Conservation (phyloP, 139 green algal genomes). For the Picochlorum sp. region DNA sequence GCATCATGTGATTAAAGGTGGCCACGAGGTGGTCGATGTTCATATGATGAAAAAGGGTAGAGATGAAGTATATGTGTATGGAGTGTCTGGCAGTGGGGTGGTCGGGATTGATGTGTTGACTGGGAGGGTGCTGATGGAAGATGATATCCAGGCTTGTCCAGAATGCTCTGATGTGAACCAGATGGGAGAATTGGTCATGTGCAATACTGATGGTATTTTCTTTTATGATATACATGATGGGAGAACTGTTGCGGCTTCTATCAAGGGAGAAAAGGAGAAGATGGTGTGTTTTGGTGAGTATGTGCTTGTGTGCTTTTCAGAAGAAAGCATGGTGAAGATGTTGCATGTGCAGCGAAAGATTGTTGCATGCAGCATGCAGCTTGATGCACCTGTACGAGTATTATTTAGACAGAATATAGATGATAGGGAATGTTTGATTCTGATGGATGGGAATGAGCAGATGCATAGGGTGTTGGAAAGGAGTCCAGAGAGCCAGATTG, state of each 20-base stretch:
- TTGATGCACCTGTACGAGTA: not conserved
- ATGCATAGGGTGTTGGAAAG: conserved; percentile 35
- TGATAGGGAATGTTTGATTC: not conserved
- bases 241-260: conserved; percentile 5
- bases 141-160: conserved; percentile 18
- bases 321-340: conserved; percentile 11
- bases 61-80: conserved; percentile 43
- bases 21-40: not conserved
- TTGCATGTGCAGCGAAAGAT: not conserved
- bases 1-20: not conserved
- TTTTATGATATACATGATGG: conserved; percentile 50
- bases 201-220: conserved; percentile 59
- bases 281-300: conserved; percentile 47
- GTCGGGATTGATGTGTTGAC: conserved; percentile 13
- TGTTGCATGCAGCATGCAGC: conserved; percentile 11
- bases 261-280: conserved; percentile 38
- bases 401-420: conserved; percentile 4
- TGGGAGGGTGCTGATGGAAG: conserved; percentile 41
- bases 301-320: conserved; percentile 37
- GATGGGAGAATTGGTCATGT: conserved; percentile 41
- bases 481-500: conserved; percentile 44
- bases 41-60: not conserved
- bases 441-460: conserved; percentile 10
- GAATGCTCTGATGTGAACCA: conserved; percentile 18
- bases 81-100: conserved; percentile 28